Percentiles rank a stretch among this genome's conserved stretches.
Evolutionary conservation across 257 asterid genomes (phyloP).

Genomic region (Solanum piurae): DNA sequence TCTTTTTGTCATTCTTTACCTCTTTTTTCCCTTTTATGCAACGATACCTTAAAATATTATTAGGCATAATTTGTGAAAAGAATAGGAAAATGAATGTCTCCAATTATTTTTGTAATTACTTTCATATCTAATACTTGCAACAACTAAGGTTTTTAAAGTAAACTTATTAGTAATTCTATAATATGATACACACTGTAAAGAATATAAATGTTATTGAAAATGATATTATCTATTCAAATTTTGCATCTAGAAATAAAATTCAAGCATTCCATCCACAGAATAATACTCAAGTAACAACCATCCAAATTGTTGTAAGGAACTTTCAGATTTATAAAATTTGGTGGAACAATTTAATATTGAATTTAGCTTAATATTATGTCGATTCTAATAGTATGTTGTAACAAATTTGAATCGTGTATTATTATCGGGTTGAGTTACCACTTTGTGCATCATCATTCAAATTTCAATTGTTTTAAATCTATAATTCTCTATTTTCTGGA

Average conservation of each 20-base stretch:
- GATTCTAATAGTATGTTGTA: neutral
- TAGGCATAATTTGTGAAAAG: neutral
- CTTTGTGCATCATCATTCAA: neutral
- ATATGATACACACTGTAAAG: neutral
- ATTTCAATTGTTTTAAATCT: neutral
- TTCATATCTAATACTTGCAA: neutral
- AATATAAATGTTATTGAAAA: neutral
- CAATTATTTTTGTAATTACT: neutral
- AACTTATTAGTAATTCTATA: neutral
- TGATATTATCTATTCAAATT: neutral
- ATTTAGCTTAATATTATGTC: neutral
- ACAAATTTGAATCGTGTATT: neutral
- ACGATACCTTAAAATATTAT: neutral
- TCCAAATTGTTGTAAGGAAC: neutral
- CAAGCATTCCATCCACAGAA: neutral
- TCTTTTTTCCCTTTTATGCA: neutral
- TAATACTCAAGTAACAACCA: neutral
- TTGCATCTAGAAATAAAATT: neutral
- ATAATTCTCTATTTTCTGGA: neutral
- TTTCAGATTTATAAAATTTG: neutral
- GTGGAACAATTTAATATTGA: neutral
- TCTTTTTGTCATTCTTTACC: neutral
- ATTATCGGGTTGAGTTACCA: neutral
- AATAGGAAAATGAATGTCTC: neutral
- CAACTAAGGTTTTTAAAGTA: neutral